A percentile compares a stretch with the other conserved stretches of the same genome.
These are phyloP conservation scores for Eimeria mitis DNA, from an alignment of 169 alveolate genomes.

Conservation along the genomic window DNA sequence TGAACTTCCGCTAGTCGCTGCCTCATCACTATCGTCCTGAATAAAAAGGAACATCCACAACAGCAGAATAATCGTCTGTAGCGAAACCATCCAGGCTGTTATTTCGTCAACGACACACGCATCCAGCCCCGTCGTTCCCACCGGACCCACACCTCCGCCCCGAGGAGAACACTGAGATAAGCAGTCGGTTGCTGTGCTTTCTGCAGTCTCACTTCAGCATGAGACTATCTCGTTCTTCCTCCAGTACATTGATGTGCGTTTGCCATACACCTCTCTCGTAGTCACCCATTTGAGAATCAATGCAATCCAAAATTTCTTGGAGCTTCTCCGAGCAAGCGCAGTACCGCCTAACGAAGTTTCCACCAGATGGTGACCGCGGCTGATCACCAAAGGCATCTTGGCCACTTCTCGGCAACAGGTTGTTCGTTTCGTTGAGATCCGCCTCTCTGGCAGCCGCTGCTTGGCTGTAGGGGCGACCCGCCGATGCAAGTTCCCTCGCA, in stretches of 20 bases:
- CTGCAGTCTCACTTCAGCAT: conserved; percentile 51
- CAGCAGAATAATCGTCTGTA: background rate
- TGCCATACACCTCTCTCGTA: conserved; percentile 82
- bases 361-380: conserved; percentile 2
- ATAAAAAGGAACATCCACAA: background rate
- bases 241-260: conserved; percentile 76
- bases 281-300: conserved; percentile 66
- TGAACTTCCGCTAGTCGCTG: conserved; percentile 80
- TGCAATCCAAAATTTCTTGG: conserved; percentile 75
- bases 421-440: background rate
- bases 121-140: background rate
- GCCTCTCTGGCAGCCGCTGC: background rate
- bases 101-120: background rate
- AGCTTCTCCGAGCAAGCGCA: conserved; percentile 81
- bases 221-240: conserved; percentile 78
- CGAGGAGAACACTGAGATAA: background rate
- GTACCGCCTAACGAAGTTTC: conserved; percentile 38
- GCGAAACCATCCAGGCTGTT: background rate
- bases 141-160: background rate
- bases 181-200: background rate
- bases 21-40: conserved; percentile 71
- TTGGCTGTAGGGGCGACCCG: background rate
- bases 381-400: background rate
- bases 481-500: conserved; percentile 61
- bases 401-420: background rate